Evolutionary conservation across 345 rosid genomes (phyloP).

Genomic region (Eucalyptus dawsonii): DNA sequence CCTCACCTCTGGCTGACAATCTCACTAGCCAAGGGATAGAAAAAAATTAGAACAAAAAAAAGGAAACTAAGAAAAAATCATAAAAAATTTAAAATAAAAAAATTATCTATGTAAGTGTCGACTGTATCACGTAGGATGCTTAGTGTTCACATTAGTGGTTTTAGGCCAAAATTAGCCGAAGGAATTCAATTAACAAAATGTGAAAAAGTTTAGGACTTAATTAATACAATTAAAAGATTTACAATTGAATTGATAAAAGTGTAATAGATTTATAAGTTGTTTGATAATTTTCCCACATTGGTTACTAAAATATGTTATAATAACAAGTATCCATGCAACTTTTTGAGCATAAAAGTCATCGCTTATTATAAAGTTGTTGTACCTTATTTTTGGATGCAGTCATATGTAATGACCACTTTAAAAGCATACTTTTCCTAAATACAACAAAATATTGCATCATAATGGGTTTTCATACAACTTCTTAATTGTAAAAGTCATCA

Average conservation of each 20-base stretch:
- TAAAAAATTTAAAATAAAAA: too few relatives aligned
- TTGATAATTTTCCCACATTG: neutral
- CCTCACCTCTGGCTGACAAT: too few relatives aligned
- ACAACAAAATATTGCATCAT: neutral
- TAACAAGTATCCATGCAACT: neutral
- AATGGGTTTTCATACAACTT: neutral
- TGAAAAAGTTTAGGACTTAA: too few relatives aligned
- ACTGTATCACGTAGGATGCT: neutral
- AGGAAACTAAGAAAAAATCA: too few relatives aligned
- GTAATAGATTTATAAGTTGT: neutral
- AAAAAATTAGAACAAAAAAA: too few relatives aligned
- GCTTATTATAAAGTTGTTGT: neutral
- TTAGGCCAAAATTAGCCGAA: neutral
- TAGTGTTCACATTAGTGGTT: neutral
- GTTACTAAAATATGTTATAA: neutral
- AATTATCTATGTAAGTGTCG: accelerated
- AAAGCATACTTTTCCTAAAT: neutral
- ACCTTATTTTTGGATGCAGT: neutral
- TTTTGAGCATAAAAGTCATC: neutral
- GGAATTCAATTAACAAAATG: too few relatives aligned
- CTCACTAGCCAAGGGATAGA: neutral
- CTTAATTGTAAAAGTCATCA: neutral
- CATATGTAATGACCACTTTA: neutral
- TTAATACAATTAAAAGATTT: too few relatives aligned
- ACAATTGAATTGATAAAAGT: too few relatives aligned